These are phyloP conservation scores for Paecilomyces dactylethromorphus DNA, from an alignment of 2,329 filamentous ascomycete genomes.

Conservation along the genomic window DNA sequence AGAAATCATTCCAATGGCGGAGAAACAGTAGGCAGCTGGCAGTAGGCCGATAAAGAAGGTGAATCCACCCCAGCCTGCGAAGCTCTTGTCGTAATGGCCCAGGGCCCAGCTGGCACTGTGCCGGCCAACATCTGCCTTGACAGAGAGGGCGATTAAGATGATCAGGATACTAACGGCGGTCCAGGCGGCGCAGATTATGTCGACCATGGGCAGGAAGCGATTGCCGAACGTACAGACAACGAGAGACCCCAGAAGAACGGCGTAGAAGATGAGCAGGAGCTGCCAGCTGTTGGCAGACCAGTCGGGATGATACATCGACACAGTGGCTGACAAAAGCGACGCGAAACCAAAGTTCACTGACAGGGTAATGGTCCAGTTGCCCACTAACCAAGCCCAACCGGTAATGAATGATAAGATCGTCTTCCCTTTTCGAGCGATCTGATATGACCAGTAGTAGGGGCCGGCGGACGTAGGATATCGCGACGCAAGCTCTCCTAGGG, in stretches of 20 bases:
- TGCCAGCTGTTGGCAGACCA: conserved; percentile 55
- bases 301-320: conserved; percentile 50
- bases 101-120: conserved; percentile 48
- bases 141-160: conserved; percentile 51
- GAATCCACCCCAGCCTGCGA: conserved; percentile 54
- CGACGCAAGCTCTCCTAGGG: conserved; percentile 46
- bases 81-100: conserved; percentile 50
- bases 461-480: conserved; percentile 48
- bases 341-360: conserved; percentile 53
- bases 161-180: conserved; percentile 52
- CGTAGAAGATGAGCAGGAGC: conserved; percentile 65
- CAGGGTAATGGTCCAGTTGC: conserved; percentile 48
- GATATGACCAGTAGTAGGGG: conserved; percentile 50
- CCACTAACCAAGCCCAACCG: conserved; percentile 49
- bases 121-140: conserved; percentile 48
- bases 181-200: conserved; percentile 52
- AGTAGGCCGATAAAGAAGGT: conserved; percentile 59
- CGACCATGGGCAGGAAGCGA: conserved; percentile 57
- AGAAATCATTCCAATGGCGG: conserved; percentile 56
- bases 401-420: conserved; percentile 46
- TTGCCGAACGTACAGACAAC: conserved; percentile 62
- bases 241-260: conserved; percentile 58
- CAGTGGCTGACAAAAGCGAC: conserved; percentile 45
- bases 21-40: conserved; percentile 53
- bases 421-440: conserved; percentile 37